Conservation (phyloP, 2,329 filamentous ascomycete species). For the Taxawa tesnikishii region DNA sequence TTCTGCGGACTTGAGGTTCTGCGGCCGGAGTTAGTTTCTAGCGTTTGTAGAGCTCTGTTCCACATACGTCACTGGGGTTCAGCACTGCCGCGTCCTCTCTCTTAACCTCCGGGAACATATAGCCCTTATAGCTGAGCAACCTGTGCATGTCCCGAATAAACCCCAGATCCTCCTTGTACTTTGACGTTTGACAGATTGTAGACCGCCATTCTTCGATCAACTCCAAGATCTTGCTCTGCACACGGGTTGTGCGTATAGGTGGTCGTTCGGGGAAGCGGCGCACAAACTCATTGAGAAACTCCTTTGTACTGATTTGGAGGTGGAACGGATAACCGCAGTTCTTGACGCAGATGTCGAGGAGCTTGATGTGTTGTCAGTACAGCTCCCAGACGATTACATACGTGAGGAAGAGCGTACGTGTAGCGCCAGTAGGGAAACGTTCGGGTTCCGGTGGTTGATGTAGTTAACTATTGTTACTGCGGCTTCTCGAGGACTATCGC, state of each 20-base stretch:
- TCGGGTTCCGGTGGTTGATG: slow-evolving; percentile 94
- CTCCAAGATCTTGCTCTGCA: slow-evolving; percentile 87
- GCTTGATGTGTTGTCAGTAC: slow-evolving; percentile 25
- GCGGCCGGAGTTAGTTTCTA: slow-evolving; percentile 13
- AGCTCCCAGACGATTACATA: not conserved
- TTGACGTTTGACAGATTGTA: slow-evolving; percentile 95
- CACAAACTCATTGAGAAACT: slow-evolving; percentile 96
- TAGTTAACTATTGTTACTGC: slow-evolving; percentile 86
- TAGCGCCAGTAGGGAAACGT: slow-evolving; percentile 81
- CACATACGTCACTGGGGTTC: slow-evolving; percentile 86
- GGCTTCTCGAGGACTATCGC: slow-evolving; percentile 67
- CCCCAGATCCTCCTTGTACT: slow-evolving; percentile 93
- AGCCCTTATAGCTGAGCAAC: slow-evolving; percentile 90
- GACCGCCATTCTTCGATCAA: slow-evolving; percentile 96
- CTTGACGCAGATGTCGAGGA: slow-evolving; percentile 98
- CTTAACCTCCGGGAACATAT: slow-evolving; percentile 84
- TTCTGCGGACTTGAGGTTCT: slow-evolving; percentile 92
- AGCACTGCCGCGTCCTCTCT: slow-evolving; percentile 90
- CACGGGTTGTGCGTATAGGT: slow-evolving; percentile 70
- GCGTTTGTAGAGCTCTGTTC: not conserved
- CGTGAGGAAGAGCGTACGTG: slow-evolving; percentile 34
- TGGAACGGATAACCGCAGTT: slow-evolving; percentile 99
- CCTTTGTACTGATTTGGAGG: slow-evolving; percentile 95
- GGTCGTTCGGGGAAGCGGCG: slow-evolving; percentile 90
- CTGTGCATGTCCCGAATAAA: slow-evolving; percentile 98